Evolutionary conservation across 495 filamentous ascomycete genomes (phyloP).

Genomic region (Hapsidospora chrysogenum): DNA sequence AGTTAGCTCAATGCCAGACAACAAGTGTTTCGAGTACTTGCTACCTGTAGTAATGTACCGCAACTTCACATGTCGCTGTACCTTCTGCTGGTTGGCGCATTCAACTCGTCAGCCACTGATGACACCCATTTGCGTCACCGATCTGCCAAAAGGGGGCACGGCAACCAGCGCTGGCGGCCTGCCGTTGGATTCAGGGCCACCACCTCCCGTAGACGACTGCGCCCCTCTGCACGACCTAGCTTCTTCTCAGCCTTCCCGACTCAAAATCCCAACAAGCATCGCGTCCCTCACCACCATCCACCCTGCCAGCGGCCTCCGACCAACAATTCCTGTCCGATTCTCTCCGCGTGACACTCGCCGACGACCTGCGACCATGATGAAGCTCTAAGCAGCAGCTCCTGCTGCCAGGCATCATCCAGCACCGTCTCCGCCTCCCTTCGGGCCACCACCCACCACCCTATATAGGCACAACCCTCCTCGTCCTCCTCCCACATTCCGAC

Average conservation of each 20-base stretch:
- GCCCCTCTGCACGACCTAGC: background rate
- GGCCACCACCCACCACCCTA: background rate
- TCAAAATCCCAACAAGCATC: background rate
- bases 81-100: too few species aligned
- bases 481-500: background rate
- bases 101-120: background rate
- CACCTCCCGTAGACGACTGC: background rate
- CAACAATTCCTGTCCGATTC: too few species aligned
- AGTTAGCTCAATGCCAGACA: background rate
- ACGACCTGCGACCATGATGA: too few species aligned
- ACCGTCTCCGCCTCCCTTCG: background rate
- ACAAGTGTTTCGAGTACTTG: background rate
- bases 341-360: too few species aligned
- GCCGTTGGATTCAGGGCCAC: background rate
- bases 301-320: background rate
- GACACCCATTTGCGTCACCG: constrained; percentile 5
- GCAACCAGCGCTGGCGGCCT: too few species aligned
- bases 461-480: too few species aligned
- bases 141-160: too few species aligned
- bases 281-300: background rate
- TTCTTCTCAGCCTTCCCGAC: background rate
- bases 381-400: too few species aligned
- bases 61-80: too few species aligned
- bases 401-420: too few species aligned
- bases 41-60: too few species aligned